Percentiles rank a stretch among this genome's conserved stretches.
phyloP scores from a whole-genome alignment of 257 asterid genomes.

The Salvia miltiorrhiza region DNA sequence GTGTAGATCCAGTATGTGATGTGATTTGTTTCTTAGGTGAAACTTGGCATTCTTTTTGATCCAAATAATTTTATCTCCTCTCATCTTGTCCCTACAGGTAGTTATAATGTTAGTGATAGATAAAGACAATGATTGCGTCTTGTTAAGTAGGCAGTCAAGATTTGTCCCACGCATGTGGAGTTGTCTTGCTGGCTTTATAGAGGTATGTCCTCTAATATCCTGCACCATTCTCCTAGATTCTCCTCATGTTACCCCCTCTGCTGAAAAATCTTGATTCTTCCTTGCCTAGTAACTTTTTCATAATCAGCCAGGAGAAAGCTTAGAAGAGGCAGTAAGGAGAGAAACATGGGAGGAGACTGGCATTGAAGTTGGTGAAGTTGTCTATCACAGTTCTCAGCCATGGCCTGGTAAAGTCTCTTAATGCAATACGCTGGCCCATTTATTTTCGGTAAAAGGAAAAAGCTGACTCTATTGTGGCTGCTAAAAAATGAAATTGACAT shows the following conservation, averaged over 20 bases:
- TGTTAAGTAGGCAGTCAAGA: slow-evolving; percentile 87
- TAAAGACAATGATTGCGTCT: slow-evolving; percentile 77
- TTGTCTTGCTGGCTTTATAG: slow-evolving; percentile 95
- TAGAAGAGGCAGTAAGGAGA: slow-evolving; percentile 97
- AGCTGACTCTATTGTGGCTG: background rate
- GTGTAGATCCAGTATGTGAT: slow-evolving; percentile 86
- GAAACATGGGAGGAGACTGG: slow-evolving; percentile 97
- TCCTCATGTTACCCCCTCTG: background rate
- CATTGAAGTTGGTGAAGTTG: slow-evolving; percentile 91
- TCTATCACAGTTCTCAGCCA: slow-evolving; percentile 97
- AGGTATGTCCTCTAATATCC: slow-evolving; percentile 41
- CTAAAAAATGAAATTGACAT: background rate
- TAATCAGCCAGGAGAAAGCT: slow-evolving; percentile 89
- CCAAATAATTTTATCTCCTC: slow-evolving; percentile 3
- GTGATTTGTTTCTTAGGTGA: background rate
- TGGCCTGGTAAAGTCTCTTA: slow-evolving; percentile 73
- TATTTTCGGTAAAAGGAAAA: background rate
- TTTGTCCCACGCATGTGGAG: slow-evolving; percentile 99
- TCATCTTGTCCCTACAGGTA: slow-evolving; percentile 47
- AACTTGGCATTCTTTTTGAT: background rate
- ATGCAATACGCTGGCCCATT: background rate
- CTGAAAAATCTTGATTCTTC: background rate
- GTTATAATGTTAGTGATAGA: slow-evolving; percentile 96
- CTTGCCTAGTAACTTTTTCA: slow-evolving; percentile 10
- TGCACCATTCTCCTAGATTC: slow-evolving; percentile 5